These are phyloP conservation scores for Quercus phellos DNA, from an alignment of 331 rosid genomes.

Conservation along the genomic window DNA sequence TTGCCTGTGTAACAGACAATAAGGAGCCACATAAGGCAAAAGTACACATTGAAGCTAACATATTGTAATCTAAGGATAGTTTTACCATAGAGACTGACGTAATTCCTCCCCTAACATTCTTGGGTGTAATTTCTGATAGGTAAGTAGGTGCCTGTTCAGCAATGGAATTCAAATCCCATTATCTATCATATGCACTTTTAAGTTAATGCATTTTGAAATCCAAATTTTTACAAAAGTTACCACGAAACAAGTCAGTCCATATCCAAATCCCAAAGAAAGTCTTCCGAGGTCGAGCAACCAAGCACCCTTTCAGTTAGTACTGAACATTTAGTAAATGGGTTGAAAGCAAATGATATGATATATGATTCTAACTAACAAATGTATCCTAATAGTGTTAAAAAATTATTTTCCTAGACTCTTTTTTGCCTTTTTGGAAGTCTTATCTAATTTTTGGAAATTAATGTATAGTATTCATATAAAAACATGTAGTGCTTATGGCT, in stretches of 20 bases:
- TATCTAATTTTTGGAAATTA: too few species aligned
- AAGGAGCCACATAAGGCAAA: not conserved
- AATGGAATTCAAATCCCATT: not conserved
- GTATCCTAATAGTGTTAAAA: too few species aligned
- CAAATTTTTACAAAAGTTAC: not conserved
- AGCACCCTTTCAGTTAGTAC: not conserved
- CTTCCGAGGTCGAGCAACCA: slow-evolving; percentile 21
- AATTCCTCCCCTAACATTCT: slow-evolving; percentile 23
- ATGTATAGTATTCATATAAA: too few species aligned
- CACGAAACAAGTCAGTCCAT: not conserved
- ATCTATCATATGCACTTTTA: too few species aligned
- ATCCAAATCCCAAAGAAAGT: slow-evolving; percentile 3
- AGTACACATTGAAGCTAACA: not conserved
- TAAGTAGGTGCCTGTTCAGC: slow-evolving; percentile 8
- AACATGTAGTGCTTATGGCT: too few species aligned
- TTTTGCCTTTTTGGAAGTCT: too few species aligned
- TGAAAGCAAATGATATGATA: too few species aligned
- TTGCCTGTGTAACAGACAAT: not conserved
- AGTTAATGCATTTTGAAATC: not conserved
- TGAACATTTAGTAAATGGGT: too few species aligned
- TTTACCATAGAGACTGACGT: slow-evolving; percentile 24
- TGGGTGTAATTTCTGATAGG: slow-evolving; percentile 25
- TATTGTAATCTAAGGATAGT: too few species aligned
- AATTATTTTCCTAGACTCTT: too few species aligned
- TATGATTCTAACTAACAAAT: too few species aligned